Evolutionary conservation across 331 rosid species (phyloP).

Genomic region (Spiraea crenata): DNA sequence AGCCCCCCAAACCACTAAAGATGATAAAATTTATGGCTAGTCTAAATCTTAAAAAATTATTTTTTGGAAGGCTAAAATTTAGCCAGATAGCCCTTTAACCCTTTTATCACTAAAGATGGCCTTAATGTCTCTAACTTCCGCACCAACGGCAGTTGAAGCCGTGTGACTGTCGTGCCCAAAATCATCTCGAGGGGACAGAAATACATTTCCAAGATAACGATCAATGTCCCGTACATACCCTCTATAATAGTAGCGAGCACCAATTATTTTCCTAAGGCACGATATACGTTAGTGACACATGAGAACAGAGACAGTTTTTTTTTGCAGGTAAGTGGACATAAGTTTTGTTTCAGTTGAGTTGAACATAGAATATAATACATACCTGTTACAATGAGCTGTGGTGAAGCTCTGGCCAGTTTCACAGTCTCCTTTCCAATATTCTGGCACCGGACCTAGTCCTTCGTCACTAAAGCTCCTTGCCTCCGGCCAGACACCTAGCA

Average conservation of each 20-base stretch:
- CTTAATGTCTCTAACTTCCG: not conserved
- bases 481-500: constrained; percentile 6
- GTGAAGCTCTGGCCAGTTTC: not conserved
- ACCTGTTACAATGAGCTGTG: constrained; percentile 3
- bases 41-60: too few species aligned
- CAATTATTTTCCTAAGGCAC: not conserved
- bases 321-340: too few species aligned
- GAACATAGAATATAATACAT: not conserved
- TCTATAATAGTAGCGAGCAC: not conserved
- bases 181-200: not conserved
- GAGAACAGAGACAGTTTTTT: too few species aligned
- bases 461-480: not conserved
- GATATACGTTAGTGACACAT: too few species aligned
- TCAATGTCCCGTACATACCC: not conserved
- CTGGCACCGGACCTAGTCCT: not conserved
- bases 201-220: not conserved
- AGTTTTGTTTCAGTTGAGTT: too few species aligned
- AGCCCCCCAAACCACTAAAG: too few species aligned
- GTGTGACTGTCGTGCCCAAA: constrained; percentile 2
- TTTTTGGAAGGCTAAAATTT: too few species aligned
- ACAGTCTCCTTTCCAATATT: not conserved
- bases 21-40: too few species aligned
- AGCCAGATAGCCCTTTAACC: too few species aligned
- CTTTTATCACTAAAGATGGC: too few species aligned
- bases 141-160: not conserved